phyloP scores from a whole-genome alignment of 768 basidiomycete genomes.

The Pisolithus tinctorius region DNA sequence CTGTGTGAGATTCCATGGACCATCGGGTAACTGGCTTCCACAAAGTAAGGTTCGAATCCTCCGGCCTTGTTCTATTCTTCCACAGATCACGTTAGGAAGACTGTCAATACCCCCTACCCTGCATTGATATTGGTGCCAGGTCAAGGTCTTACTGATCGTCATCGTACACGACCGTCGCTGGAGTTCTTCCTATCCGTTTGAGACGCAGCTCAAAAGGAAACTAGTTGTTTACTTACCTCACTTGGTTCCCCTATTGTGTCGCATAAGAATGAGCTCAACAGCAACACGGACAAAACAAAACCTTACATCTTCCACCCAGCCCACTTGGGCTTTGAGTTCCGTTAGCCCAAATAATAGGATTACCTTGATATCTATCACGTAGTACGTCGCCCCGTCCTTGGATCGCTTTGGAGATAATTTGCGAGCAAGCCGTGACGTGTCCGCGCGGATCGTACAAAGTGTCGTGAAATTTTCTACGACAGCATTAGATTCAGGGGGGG shows the following conservation, averaged over 20 bases:
- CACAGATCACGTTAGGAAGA: too few relatives aligned
- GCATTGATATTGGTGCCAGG: not conserved
- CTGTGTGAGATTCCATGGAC: too few relatives aligned
- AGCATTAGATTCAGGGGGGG: not conserved
- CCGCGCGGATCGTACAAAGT: constrained; percentile 30
- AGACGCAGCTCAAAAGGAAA: not conserved
- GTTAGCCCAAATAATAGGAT: constrained; percentile 47
- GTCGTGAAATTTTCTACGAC: constrained; percentile 20
- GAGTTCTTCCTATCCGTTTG: constrained; percentile 12
- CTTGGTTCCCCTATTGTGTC: constrained; percentile 28
- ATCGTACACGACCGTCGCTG: constrained; percentile 25
- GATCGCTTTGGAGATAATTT: constrained; percentile 16
- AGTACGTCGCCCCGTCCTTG: constrained; percentile 19
- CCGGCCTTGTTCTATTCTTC: too few relatives aligned
- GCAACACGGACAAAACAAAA: not conserved
- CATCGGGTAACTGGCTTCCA: too few relatives aligned
- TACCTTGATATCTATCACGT: constrained; percentile 26
- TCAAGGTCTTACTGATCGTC: constrained; percentile 5
- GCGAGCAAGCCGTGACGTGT: constrained; percentile 25
- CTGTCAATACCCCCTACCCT: too few relatives aligned
- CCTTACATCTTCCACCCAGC: constrained; percentile 45
- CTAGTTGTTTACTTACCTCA: constrained; percentile 20
- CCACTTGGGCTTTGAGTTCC: constrained; percentile 45
- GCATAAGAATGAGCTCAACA: not conserved
- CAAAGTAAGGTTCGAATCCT: too few relatives aligned